phyloP scores from a whole-genome alignment of 1,284 basidiomycete genomes.

The Earliella scabrosa region DNA sequence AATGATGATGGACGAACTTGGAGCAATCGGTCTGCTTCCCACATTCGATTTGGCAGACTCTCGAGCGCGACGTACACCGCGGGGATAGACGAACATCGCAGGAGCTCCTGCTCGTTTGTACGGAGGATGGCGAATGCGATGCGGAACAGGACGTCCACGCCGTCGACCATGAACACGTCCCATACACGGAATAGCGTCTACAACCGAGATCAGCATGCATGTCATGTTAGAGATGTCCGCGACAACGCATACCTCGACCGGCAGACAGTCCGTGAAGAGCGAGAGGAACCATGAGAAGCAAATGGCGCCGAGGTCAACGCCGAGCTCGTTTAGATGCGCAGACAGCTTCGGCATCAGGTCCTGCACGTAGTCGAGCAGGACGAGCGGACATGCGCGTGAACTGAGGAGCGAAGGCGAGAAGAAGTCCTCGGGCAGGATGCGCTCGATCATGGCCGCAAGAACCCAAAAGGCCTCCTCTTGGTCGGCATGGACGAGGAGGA shows the following conservation, averaged over 20 bases:
- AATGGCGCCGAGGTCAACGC: slow-evolving; percentile 91
- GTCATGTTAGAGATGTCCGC: neutral
- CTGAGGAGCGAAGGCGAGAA: slow-evolving; percentile 85
- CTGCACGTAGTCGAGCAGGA: slow-evolving; percentile 86
- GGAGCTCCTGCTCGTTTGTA: slow-evolving; percentile 81
- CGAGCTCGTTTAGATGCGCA: slow-evolving; percentile 77
- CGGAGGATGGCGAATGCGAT: slow-evolving; percentile 88
- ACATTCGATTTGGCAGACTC: slow-evolving; percentile 88
- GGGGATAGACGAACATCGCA: slow-evolving; percentile 82
- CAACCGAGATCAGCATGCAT: slow-evolving; percentile 1
- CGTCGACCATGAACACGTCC: slow-evolving; percentile 97
- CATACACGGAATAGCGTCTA: slow-evolving; percentile 89
- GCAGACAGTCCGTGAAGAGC: slow-evolving; percentile 94
- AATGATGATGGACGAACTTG: slow-evolving; percentile 55
- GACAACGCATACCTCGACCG: slow-evolving; percentile 76
- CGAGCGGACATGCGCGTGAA: slow-evolving; percentile 92
- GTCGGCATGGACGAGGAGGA: slow-evolving; percentile 90
- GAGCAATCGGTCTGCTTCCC: slow-evolving; percentile 89
- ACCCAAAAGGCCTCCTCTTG: slow-evolving; percentile 99
- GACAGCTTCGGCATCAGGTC: slow-evolving; percentile 79
- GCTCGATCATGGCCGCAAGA: slow-evolving; percentile 87
- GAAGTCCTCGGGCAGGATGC: slow-evolving; percentile 82
- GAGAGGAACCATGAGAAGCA: slow-evolving; percentile 99
- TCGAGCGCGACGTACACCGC: slow-evolving; percentile 88
- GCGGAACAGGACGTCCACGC: slow-evolving; percentile 91